Conservation (phyloP, 257 asterid species). For the Nicotiana tomentosiformis region DNA sequence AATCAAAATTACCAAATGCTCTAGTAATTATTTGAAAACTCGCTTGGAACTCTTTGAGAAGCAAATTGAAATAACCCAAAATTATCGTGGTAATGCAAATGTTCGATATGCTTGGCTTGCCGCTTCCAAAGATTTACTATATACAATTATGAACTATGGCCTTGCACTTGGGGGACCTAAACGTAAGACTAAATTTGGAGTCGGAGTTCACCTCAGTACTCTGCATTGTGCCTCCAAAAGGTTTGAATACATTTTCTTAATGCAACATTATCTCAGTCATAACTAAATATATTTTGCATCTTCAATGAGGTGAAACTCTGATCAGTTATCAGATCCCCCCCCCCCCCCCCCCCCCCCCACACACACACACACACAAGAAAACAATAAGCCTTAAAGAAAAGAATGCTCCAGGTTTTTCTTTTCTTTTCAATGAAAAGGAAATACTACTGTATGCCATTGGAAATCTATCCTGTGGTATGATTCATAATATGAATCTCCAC, state of each 20-base stretch:
- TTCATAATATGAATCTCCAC: slow-evolving; percentile 1
- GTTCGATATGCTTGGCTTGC: slow-evolving; percentile 86
- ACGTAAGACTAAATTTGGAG: slow-evolving; percentile 35
- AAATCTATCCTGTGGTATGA: background rate
- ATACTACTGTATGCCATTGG: background rate
- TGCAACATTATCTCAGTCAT: background rate
- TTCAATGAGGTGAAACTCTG: background rate
- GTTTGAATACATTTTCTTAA: slow-evolving; percentile 1
- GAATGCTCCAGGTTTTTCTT: background rate
- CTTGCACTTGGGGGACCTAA: slow-evolving; percentile 40
- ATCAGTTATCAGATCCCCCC: slow-evolving; percentile 36
- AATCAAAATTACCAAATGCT: slow-evolving; percentile 37
- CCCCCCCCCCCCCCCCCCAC: no score
- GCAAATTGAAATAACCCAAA: slow-evolving; percentile 60
- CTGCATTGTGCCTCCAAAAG: slow-evolving; percentile 37
- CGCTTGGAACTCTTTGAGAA: slow-evolving; percentile 68
- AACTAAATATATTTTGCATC: background rate
- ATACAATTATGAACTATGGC: slow-evolving; percentile 54
- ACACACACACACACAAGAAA: background rate
- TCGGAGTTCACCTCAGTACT: slow-evolving; percentile 67
- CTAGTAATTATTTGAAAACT: slow-evolving; percentile 32
- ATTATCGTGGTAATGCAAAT: slow-evolving; percentile 68
- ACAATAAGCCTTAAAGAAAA: background rate
- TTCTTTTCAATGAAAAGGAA: slow-evolving; percentile 35
- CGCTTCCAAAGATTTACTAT: slow-evolving; percentile 42